Base-by-base conservation (phyloP, 768 basidiomycete species). In the Phaffia australis region DNA sequence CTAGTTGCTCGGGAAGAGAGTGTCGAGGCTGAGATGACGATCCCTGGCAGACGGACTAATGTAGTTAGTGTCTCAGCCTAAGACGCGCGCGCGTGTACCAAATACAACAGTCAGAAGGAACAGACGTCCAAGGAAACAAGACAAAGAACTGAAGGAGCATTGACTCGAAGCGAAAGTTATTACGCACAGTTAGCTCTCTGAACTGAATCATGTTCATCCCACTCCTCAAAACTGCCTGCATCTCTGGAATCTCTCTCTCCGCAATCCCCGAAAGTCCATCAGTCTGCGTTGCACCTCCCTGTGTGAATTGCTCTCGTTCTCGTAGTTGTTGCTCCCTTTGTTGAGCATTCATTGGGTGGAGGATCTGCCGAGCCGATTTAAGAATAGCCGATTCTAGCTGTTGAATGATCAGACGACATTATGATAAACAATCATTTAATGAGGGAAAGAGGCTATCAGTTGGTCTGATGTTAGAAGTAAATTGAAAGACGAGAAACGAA, bases 11-110 rank as follows among this genome's bases (percentile, higher is more conserved):
- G 85, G 1, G 94, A 89, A 0, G 91, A 89, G 25, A 98, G 82
- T 21, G 91, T 86, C 14, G 92, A 94, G 0, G 95, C 89, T 42
- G 93, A 93, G 74, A 98, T 97, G 75, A 98, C 92, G 72, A 99
- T 99, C 42, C 95, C 95, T 1, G 95, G 95, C 52, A 97, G 83
- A 67, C 95, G 88, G 48, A 99, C 93, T 52, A 99, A 85, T 74
- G 89, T 92, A 74, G 91, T 93, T 81, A 98, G 88, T 25, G 87
- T 91, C 72, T 92, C 83, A 14, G 95, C 80, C 80, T 81, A 69
- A 46, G 29, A 2, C 19, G 16, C 5, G 15, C 23, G 52, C n/a
- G 29, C n/a, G 16, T 54, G n/a, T 23, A 23, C 23, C 50, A 51
- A 23, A 15, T 15, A 54, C 35, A 18, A n/a, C 14, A 32, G 30